These are phyloP conservation scores for Luffa aegyptiaca DNA, from an alignment of 306 rosid species.

Conservation along the genomic window DNA sequence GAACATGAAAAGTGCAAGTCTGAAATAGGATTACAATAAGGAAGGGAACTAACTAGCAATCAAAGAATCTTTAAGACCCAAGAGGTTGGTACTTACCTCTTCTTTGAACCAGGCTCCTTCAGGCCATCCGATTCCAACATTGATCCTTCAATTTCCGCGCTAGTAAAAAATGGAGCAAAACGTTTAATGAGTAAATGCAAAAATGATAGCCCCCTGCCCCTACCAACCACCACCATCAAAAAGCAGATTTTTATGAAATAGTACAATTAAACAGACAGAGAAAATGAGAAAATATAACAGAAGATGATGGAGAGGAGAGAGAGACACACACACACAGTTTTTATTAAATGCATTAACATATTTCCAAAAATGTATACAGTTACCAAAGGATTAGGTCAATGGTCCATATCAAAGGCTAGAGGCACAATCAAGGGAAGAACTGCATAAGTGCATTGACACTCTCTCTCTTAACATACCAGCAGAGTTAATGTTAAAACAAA, in stretches of 20 bases:
- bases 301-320: not conserved
- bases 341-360: not conserved
- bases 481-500: not conserved
- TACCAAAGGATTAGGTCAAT: not conserved
- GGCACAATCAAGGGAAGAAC: not conserved
- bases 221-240: not conserved
- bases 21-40: not conserved
- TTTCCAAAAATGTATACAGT: not conserved
- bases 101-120: conserved; percentile 67
- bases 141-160: conserved; percentile 66
- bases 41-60: not conserved
- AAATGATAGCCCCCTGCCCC: not conserved
- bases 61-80: not conserved
- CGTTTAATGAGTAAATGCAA: conserved; percentile 18
- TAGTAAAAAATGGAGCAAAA: conserved; percentile 20
- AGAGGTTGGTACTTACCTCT: conserved; percentile 43
- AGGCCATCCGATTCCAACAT: conserved; percentile 57
- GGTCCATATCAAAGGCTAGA: not conserved
- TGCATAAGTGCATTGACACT: not conserved
- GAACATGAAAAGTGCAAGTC: not conserved
- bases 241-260: not conserved
- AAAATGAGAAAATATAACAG: not conserved
- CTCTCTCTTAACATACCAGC: not conserved
- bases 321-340: not conserved
- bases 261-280: not conserved